Conservation (phyloP, 495 filamentous ascomycete species). For the Saxophila tyrrhenica region DNA sequence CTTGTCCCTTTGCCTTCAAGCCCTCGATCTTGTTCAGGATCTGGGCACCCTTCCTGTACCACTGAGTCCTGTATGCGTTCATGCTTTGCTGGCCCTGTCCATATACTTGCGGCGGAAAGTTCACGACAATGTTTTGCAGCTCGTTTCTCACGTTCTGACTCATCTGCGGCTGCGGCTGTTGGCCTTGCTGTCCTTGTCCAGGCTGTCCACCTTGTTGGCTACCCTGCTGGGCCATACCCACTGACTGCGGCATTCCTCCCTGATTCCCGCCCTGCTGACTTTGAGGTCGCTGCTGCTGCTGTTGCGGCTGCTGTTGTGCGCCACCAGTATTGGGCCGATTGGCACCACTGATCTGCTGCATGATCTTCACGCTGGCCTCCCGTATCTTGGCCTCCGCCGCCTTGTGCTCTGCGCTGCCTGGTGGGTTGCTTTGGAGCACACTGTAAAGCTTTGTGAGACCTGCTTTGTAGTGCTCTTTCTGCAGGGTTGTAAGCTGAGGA, state of each 20-base stretch:
- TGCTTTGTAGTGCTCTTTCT: conserved; percentile 21
- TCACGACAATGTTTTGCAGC: background rate
- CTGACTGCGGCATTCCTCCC: background rate
- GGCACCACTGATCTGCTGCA: background rate
- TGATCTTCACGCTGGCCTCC: conserved; percentile 5
- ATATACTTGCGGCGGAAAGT: background rate
- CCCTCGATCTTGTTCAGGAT: background rate
- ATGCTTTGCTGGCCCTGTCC: background rate
- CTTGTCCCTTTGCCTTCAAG: background rate
- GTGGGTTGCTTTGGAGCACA: conserved; percentile 12
- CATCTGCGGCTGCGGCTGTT: conserved; percentile 9
- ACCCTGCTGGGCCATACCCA: conserved; percentile 1
- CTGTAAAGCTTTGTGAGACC: conserved; percentile 22
- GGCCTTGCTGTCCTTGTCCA: conserved; percentile 2
- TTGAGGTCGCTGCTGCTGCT: conserved; percentile 1
- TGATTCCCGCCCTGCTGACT: background rate
- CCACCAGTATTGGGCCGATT: background rate
- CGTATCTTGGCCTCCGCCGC: conserved; percentile 19
- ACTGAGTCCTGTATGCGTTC: background rate
- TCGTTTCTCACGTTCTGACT: background rate
- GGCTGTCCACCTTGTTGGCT: conserved; percentile 13
- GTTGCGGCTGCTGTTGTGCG: conserved; percentile 4
- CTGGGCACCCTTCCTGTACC: background rate
- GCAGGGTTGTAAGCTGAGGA: conserved; percentile 16
- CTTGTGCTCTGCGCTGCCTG: conserved; percentile 13